phyloP scores from a whole-genome alignment of 352 stramenopile genomes.

The Globisporangium spinosum region DNA sequence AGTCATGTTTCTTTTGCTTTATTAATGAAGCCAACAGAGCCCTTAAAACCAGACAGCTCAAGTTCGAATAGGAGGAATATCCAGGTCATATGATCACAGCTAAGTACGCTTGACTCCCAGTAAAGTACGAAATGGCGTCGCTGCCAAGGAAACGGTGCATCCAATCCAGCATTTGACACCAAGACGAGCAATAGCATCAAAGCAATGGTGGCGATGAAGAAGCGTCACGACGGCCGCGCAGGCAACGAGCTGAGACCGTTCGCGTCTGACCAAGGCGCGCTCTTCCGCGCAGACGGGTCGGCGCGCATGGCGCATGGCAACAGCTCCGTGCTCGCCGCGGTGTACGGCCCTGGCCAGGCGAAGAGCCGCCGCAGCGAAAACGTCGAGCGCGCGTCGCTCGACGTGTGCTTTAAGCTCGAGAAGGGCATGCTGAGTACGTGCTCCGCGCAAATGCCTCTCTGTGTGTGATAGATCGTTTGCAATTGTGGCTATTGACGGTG shows the following conservation, averaged over 20 bases:
- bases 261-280: conserved; percentile 66
- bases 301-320: conserved; percentile 75
- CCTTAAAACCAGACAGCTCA: not conserved
- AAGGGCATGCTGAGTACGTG: conserved; percentile 67
- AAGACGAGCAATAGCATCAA: not conserved
- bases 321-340: conserved; percentile 66
- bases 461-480: not conserved
- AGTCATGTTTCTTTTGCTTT: not conserved
- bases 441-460: not conserved
- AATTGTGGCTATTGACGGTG: not conserved
- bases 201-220: conserved; percentile 34
- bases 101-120: not conserved
- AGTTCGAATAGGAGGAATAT: not conserved
- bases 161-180: not conserved
- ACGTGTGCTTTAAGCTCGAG: conserved; percentile 81
- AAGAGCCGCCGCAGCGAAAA: conserved; percentile 72
- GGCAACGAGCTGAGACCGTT: conserved; percentile 78
- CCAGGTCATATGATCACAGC: not conserved
- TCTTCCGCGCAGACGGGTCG: conserved; percentile 78
- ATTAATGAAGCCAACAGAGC: not conserved
- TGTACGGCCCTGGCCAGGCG: conserved; percentile 73
- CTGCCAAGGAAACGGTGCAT: conserved; percentile 11
- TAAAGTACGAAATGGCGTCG: conserved; percentile 7
- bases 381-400: conserved; percentile 52
- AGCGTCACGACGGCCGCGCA: conserved; percentile 59